phyloP scores from a whole-genome alignment of 2,329 filamentous ascomycete genomes.

The Dissoconium aciculare region DNA sequence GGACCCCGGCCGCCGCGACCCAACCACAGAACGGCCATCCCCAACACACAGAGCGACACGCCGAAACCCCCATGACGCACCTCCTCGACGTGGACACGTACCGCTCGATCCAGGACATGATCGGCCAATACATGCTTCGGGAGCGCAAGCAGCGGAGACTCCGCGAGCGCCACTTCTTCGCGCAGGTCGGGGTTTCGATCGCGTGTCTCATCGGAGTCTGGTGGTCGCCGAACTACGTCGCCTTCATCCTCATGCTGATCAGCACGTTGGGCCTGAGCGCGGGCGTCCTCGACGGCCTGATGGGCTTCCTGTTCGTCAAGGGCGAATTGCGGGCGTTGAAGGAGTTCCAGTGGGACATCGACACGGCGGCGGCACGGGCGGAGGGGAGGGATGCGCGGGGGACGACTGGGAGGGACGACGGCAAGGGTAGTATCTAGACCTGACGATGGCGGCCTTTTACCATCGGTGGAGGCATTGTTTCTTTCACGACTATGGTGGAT shows the following conservation, averaged over 20 bases:
- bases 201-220: slow-evolving; percentile 70
- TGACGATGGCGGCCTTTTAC: too few relatives aligned
- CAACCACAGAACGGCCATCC: not conserved
- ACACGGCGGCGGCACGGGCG: slow-evolving; percentile 41
- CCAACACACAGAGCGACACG: too few relatives aligned
- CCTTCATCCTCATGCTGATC: slow-evolving; percentile 66
- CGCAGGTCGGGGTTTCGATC: slow-evolving; percentile 50
- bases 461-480: too few relatives aligned
- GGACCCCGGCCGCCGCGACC: not conserved
- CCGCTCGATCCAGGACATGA: slow-evolving; percentile 58
- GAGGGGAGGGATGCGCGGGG: slow-evolving; percentile 3
- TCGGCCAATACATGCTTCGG: slow-evolving; percentile 51
- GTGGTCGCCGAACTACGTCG: slow-evolving; percentile 69
- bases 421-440: too few relatives aligned
- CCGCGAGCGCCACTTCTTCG: slow-evolving; percentile 59
- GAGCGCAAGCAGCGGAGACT: slow-evolving; percentile 58
- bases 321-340: slow-evolving; percentile 67
- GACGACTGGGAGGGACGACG: not conserved
- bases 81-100: slow-evolving; percentile 30
- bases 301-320: slow-evolving; percentile 74
- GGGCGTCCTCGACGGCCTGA: slow-evolving; percentile 69
- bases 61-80: slow-evolving; percentile 1
- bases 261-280: slow-evolving; percentile 62
- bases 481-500: too few relatives aligned
- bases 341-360: slow-evolving; percentile 90